A percentile compares a stretch with the other conserved stretches of the same genome.
Evolutionary conservation across 805 yeast genomes (phyloP).

Genomic region (Barnettozyma pratensis): DNA sequence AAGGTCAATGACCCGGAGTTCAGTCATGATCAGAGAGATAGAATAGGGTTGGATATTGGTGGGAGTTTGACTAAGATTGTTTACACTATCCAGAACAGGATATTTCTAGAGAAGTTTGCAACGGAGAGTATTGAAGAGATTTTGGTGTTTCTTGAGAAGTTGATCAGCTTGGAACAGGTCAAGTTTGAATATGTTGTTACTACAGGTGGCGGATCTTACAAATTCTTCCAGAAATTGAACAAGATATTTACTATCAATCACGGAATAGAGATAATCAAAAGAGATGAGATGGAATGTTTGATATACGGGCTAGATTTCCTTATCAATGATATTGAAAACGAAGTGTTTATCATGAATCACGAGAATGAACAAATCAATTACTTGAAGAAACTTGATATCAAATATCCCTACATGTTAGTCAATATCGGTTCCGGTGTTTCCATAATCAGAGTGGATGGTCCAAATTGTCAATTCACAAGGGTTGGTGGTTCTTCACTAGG

Average conservation of each 20-base stretch:
- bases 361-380: constrained; percentile 28
- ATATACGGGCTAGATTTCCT: constrained; percentile 89
- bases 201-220: constrained; percentile 96
- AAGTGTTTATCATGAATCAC: constrained; percentile 71
- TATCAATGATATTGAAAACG: constrained; percentile 84
- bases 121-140: constrained; percentile 57
- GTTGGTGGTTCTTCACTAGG: constrained; percentile 96
- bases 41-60: constrained; percentile 62
- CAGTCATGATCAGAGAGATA: background rate
- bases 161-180: constrained; percentile 36
- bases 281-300: constrained; percentile 93
- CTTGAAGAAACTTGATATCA: constrained; percentile 22
- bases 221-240: constrained; percentile 62
- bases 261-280: constrained; percentile 35
- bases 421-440: constrained; percentile 97
- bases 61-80: constrained; percentile 91
- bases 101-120: constrained; percentile 53
- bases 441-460: constrained; percentile 89
- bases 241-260: constrained; percentile 8
- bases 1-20: background rate
- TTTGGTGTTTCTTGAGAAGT: constrained; percentile 46
- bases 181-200: constrained; percentile 63
- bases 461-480: constrained; percentile 59
- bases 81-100: constrained; percentile 47
- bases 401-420: constrained; percentile 83